Evolutionary conservation across 176 grass and related monocot genomes (phyloP).

Genomic region (Carex scoparia): DNA sequence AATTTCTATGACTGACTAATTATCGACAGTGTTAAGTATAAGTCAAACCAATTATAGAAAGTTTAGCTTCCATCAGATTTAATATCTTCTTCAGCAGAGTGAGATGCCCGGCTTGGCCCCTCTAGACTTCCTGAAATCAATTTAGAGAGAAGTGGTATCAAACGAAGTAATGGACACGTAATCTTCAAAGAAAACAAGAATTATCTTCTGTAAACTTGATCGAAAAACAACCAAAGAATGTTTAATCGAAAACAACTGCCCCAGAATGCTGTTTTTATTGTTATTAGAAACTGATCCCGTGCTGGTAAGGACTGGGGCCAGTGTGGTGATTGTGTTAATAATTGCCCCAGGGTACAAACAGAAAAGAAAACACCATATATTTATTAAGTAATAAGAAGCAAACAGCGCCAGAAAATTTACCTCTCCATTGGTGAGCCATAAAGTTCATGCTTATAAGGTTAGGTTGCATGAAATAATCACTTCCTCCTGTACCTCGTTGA

Average conservation of each 20-base stretch:
- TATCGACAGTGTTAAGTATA: background rate
- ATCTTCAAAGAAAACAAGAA: background rate
- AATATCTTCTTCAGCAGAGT: slow-evolving; percentile 19
- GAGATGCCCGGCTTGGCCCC: slow-evolving; percentile 1
- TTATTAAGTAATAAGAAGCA: background rate
- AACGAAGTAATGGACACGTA: background rate
- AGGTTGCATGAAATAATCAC: slow-evolving; percentile 24
- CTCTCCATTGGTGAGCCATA: slow-evolving; percentile 26
- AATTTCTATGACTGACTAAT: slow-evolving; percentile 10
- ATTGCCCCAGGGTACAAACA: background rate
- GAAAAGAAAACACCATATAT: background rate
- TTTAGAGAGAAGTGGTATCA: background rate
- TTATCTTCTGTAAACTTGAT: background rate
- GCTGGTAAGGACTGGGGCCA: background rate
- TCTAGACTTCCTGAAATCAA: slow-evolving; percentile 19
- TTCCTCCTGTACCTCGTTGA: slow-evolving; percentile 14
- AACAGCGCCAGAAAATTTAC: slow-evolving; percentile 1
- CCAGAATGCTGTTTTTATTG: background rate
- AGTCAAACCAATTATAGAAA: slow-evolving; percentile 12
- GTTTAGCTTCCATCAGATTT: slow-evolving; percentile 17
- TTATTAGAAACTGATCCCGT: background rate
- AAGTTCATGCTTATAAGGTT: slow-evolving; percentile 26
- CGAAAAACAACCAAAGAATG: background rate
- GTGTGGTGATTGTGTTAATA: background rate
- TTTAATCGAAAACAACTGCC: background rate